phyloP scores from a whole-genome alignment of 139 green algal genomes.

The Volvox africanus region DNA sequence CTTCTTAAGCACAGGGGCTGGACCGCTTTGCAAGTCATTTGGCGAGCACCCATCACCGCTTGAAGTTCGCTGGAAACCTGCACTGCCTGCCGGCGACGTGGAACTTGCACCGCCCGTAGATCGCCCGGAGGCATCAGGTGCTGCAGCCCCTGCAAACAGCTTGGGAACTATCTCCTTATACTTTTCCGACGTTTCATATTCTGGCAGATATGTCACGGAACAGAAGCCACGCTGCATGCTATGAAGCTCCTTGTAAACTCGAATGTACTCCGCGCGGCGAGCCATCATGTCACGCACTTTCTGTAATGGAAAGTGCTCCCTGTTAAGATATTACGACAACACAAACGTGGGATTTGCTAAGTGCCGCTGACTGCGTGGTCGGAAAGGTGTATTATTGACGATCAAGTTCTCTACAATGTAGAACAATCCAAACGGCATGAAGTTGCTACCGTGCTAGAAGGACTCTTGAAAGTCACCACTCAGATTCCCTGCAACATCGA shows the following conservation, averaged over 20 bases:
- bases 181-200: neutral
- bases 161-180: neutral
- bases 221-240: conserved; percentile 26
- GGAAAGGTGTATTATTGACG: no score
- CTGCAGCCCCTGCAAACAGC: neutral
- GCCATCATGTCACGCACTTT: conserved; percentile 42
- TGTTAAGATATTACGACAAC: neutral
- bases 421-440: no score
- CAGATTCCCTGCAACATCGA: neutral
- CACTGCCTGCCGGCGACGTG: neutral
- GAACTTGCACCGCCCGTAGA: neutral
- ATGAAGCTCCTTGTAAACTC: conserved; percentile 47
- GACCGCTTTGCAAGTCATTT: neutral
- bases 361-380: no score
- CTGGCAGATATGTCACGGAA: neutral
- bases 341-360: no score
- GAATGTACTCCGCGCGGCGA: conserved; percentile 47
- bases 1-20: neutral
- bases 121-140: neutral
- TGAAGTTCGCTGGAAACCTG: neutral
- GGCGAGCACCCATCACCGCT: neutral
- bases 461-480: no score
- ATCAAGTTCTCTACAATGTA: no score
- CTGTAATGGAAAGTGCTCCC: conserved; percentile 51
- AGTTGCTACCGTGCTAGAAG: no score